These are phyloP conservation scores for Fusarium sp. DNA, from an alignment of 2,329 filamentous ascomycete genomes.

Conservation along the genomic window DNA sequence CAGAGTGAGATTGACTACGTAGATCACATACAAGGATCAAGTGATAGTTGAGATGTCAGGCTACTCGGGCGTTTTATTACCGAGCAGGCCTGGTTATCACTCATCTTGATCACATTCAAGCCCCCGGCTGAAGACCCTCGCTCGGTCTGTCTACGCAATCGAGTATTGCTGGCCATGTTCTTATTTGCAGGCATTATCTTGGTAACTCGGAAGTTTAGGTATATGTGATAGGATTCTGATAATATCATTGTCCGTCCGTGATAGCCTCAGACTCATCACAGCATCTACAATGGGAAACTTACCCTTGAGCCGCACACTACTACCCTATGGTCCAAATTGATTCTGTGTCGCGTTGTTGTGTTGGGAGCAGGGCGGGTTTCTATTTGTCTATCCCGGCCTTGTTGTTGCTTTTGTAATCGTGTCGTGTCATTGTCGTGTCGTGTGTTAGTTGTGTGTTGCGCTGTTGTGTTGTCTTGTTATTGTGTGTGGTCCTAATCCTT, in stretches of 20 bases:
- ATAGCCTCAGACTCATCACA: slow-evolving; percentile 7
- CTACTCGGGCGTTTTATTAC: slow-evolving; percentile 16
- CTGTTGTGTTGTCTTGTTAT: slow-evolving; percentile 41
- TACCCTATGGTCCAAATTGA: slow-evolving; percentile 23
- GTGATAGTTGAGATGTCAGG: slow-evolving; percentile 18
- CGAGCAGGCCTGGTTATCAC: slow-evolving; percentile 2
- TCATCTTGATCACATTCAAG: slow-evolving; percentile 12
- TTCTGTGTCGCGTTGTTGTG: slow-evolving; percentile 35
- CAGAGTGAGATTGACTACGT: slow-evolving; percentile 17
- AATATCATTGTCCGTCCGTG: neutral
- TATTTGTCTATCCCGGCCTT: slow-evolving; percentile 26
- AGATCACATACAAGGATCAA: slow-evolving; percentile 32
- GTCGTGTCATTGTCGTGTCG: slow-evolving; percentile 41
- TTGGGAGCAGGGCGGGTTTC: slow-evolving; percentile 26
- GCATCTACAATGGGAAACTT: neutral
- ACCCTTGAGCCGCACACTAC: slow-evolving; percentile 7
- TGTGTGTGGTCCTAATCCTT: slow-evolving; percentile 38
- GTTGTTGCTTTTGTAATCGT: slow-evolving; percentile 34
- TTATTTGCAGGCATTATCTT: slow-evolving; percentile 14
- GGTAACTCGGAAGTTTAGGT: slow-evolving; percentile 9
- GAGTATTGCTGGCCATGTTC: slow-evolving; percentile 8
- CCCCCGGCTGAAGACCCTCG: neutral
- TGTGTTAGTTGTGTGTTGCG: slow-evolving; percentile 42
- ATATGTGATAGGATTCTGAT: neutral
- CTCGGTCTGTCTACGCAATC: slow-evolving; percentile 8